Conservation (phyloP, 2,329 filamentous ascomycete species). For the Knoxdaviesia capensis region DNA sequence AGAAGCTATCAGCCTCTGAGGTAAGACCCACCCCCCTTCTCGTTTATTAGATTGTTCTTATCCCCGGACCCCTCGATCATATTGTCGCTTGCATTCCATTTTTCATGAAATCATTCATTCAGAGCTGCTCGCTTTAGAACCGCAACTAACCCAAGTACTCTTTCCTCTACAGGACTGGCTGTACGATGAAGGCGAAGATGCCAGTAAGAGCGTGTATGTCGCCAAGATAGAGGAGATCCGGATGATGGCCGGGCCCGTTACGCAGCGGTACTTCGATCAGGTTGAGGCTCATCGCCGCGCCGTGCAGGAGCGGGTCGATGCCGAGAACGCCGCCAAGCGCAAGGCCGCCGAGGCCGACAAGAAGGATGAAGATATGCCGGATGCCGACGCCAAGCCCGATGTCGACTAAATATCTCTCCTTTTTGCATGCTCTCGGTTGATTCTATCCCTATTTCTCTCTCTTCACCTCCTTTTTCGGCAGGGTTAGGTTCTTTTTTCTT, state of each 20-base stretch:
- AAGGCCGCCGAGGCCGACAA: conserved; percentile 33
- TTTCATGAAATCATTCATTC: too few relatives aligned
- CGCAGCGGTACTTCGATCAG: conserved; percentile 92
- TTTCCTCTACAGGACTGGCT: conserved; percentile 64
- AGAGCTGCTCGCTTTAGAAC: neutral
- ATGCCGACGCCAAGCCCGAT: conserved; percentile 35
- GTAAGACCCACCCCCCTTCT: conserved; percentile 31
- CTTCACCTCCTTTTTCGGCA: neutral
- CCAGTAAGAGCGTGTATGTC: conserved; percentile 81
- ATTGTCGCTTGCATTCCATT: neutral
- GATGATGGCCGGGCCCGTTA: conserved; percentile 72
- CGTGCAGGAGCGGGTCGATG: conserved; percentile 55
- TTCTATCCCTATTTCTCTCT: conserved; percentile 1
- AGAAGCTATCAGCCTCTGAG: conserved; percentile 69
- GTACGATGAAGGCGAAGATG: conserved; percentile 91
- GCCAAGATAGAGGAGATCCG: conserved; percentile 94
- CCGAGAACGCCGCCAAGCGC: conserved; percentile 60
- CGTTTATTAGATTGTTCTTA: too few relatives aligned
- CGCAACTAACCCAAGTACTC: neutral
- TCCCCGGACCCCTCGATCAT: neutral
- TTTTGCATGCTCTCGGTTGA: neutral
- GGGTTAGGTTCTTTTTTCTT: neutral
- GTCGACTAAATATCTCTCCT: conserved; percentile 12
- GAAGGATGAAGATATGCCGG: conserved; percentile 44
- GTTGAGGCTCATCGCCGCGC: conserved; percentile 69